Base-by-base conservation (phyloP, 1,284 basidiomycete species). In the Inonotus hispidus region DNA sequence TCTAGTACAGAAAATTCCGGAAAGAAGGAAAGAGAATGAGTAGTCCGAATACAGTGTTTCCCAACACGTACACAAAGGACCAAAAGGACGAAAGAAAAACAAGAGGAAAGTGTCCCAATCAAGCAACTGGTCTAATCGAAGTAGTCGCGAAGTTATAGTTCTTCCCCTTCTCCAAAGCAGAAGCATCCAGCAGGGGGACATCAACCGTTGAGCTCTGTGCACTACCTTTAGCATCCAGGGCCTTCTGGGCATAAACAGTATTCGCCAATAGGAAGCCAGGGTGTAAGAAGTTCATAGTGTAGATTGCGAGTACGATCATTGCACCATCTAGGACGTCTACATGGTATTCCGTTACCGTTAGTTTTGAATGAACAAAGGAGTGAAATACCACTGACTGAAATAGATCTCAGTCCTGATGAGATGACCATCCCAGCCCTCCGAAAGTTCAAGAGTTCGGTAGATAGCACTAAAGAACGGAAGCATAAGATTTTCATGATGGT, bases 381-480 rank as follows among this genome's bases (percentile, higher is more conserved):
- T 47, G 27, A 43, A 21, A 43, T 23, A 32, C 25, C 13, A 71
- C 73, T 56, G 60, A 76, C 75, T 74, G 68, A 77, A 77, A 52
- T 73, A 73, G 14, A 72, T 64, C 64, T 76, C 64, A 4, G 74
- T 76, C 7, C 63, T 65, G 55, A 76, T 75, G 38, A 77, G 72
- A 7, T 68, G 56, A 5, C 75, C 75, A 41, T 62, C 62, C 74
- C 74, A 77, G 2, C 75, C 75, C 47, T 74, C 69, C 13, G 66
- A 55, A 4, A 77, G 68, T 64, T 76, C 75, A 23, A 74, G 70
- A n/a, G 71, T 71, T 19, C 75, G 72, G 63, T 77, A 78, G 10
- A 77, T 66, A 8, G 75, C 67, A 21, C 76, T 74, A 49, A 10
- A 21, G 47, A 38, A 23, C 5, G 19, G 11, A 16, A 37, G 39